Conservation (phyloP, 2,329 filamentous ascomycete species). For the Penicillium oxalicum region DNA sequence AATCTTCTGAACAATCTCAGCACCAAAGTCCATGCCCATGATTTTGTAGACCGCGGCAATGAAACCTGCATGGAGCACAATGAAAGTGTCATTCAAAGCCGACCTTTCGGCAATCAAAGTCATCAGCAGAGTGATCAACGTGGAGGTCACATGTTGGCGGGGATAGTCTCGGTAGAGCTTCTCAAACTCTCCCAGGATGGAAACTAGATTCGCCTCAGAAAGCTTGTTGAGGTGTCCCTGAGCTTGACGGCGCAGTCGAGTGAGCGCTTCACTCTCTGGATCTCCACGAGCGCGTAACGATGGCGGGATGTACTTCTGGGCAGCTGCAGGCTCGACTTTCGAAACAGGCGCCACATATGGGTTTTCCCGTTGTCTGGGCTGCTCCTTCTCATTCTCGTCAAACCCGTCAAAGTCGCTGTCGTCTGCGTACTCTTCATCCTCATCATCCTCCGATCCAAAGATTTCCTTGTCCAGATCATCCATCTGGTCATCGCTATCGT, state of each 20-base stretch:
- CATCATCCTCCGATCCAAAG: constrained; percentile 20
- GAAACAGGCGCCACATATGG: constrained; percentile 73
- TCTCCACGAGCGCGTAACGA: constrained; percentile 63
- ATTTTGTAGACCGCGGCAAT: constrained; percentile 81
- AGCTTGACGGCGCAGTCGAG: constrained; percentile 67
- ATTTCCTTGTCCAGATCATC: constrained; percentile 28
- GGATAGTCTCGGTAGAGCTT: constrained; percentile 76
- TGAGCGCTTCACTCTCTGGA: constrained; percentile 61
- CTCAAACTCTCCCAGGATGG: constrained; percentile 76
- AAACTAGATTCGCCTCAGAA: constrained; percentile 81
- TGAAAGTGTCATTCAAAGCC: constrained; percentile 75
- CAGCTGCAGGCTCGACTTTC: constrained; percentile 37
- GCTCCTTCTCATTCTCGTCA: constrained; percentile 38
- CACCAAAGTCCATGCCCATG: constrained; percentile 82
- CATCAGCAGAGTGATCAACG: constrained; percentile 69
- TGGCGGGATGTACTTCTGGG: constrained; percentile 79
- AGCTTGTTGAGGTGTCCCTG: constrained; percentile 89
- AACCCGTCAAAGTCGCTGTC: constrained; percentile 34
- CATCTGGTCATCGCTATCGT: constrained; percentile 30
- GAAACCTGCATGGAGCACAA: constrained; percentile 86
- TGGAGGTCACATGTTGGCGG: constrained; percentile 80
- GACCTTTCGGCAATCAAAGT: constrained; percentile 74
- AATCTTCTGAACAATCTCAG: constrained; percentile 72
- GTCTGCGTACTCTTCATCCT: constrained; percentile 29
- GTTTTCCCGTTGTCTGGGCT: constrained; percentile 62